phyloP scores from a whole-genome alignment of 495 filamentous ascomycete species.

The Diplogelasinospora grovesii region DNA sequence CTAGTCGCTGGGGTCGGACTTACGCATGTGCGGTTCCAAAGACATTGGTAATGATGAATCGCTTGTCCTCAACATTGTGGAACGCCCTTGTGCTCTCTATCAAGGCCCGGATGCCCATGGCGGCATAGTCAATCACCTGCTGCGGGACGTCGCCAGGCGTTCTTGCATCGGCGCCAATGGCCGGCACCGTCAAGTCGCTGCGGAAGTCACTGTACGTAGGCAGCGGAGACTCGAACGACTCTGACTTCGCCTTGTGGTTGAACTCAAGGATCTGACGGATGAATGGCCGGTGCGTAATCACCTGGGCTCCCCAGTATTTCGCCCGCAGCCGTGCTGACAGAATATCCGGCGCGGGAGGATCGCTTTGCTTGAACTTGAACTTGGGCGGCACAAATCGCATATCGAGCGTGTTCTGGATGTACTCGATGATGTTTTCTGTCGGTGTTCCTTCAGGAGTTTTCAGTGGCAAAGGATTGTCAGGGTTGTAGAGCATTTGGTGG shows the following conservation, averaged over 20 bases:
- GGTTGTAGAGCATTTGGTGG: conserved; percentile 73
- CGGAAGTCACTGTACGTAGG: no score
- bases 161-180: conserved; percentile 15
- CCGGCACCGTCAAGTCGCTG: no score
- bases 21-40: conserved; percentile 97
- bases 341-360: conserved; percentile 66
- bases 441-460: conserved; percentile 1
- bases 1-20: no score
- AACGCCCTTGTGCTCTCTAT: conserved; percentile 84
- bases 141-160: conserved; percentile 34
- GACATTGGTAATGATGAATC: conserved; percentile 85
- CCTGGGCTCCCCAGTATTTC: conserved; percentile 88
- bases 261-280: conserved; percentile 57
- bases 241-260: conserved; percentile 26
- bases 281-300: conserved; percentile 83
- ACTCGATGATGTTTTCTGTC: conserved; percentile 37
- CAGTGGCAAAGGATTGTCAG: conserved; percentile 27
- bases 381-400: conserved; percentile 31
- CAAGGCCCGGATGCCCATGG: conserved; percentile 60
- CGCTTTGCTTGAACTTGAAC: conserved; percentile 59
- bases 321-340: conserved; percentile 79
- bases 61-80: conserved; percentile 56
- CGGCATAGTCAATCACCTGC: conserved; percentile 46
- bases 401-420: conserved; percentile 42
- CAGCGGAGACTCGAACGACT: no score